phyloP scores from a whole-genome alignment of 2,329 filamentous ascomycete genomes.

The Xylariaceae sp. region DNA sequence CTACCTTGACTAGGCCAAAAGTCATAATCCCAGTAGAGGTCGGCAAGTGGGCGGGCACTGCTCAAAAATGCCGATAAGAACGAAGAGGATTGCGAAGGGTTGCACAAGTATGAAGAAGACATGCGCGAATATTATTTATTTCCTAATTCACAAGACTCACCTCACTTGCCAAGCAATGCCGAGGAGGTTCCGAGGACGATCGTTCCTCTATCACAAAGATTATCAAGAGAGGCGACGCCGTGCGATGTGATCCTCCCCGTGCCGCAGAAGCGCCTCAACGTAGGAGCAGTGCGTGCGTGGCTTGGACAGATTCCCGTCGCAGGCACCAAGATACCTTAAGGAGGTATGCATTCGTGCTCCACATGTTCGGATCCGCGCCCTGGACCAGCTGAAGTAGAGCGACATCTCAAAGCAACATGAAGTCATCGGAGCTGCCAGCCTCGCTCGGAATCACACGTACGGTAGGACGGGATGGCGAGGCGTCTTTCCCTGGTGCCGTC shows the following conservation, averaged over 20 bases:
- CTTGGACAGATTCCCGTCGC: background rate
- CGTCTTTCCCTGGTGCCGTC: slow-evolving; percentile 7
- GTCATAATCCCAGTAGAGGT: too few species aligned
- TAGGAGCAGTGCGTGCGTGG: slow-evolving; percentile 1
- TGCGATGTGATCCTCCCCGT: slow-evolving; percentile 10
- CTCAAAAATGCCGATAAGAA: too few species aligned
- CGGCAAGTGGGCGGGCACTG: too few species aligned
- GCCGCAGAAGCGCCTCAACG: slow-evolving; percentile 11
- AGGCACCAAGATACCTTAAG: slow-evolving; percentile 5
- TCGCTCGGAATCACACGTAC: slow-evolving; percentile 19
- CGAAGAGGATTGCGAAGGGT: too few species aligned
- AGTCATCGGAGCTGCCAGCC: slow-evolving; percentile 20
- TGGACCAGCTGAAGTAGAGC: slow-evolving; percentile 11
- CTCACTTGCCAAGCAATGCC: background rate
- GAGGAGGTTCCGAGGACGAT: slow-evolving; percentile 21
- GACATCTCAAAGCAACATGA: slow-evolving; percentile 11
- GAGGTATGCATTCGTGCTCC: slow-evolving; percentile 13
- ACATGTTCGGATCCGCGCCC: background rate
- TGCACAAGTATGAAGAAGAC: too few species aligned
- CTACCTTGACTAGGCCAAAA: too few species aligned
- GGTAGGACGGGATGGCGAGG: slow-evolving; percentile 13
- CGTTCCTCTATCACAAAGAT: slow-evolving; percentile 1
- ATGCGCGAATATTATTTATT: too few species aligned
- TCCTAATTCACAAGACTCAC: too few species aligned
- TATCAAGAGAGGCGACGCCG: slow-evolving; percentile 7